A percentile compares a stretch with the other conserved stretches of the same genome.
Conservation (phyloP, 129 eudicot genomes). For the Deinandra increscens region DNA sequence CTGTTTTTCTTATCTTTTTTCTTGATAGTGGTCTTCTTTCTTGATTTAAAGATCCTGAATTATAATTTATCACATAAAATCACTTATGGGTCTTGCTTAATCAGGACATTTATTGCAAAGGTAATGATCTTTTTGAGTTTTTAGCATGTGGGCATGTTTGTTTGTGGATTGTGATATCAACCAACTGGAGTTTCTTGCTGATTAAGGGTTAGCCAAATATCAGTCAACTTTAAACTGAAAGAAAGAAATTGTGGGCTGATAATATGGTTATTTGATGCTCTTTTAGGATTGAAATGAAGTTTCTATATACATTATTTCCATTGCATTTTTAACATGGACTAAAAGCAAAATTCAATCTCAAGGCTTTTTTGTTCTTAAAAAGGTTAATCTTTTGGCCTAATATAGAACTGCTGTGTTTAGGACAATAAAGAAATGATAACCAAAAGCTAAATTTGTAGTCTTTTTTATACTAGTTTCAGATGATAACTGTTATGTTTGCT, state of each 20-base stretch:
- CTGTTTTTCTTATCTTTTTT: neutral
- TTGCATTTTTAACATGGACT: constrained; percentile 15
- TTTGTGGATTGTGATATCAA: constrained; percentile 22
- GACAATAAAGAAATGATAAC: neutral
- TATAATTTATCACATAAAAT: neutral
- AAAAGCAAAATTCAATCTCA: neutral
- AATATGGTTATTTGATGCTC: constrained; percentile 12
- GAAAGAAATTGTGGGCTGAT: neutral
- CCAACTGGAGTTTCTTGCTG: constrained; percentile 16
- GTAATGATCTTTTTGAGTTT: constrained; percentile 23
- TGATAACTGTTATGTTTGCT: too few relatives aligned
- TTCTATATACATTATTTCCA: constrained; percentile 15
- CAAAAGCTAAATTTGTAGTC: too few relatives aligned
- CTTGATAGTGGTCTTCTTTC: constrained; percentile 13
- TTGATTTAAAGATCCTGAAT: constrained; percentile 5
- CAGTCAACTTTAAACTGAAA: neutral
- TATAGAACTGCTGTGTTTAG: neutral
- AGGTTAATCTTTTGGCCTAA: too few relatives aligned
- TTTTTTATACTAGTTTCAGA: neutral
- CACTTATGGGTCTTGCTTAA: constrained; percentile 23
- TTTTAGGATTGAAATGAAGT: neutral
- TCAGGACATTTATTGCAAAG: neutral
- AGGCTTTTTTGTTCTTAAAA: too few relatives aligned
- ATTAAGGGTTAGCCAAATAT: constrained; percentile 15
- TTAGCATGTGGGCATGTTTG: constrained; percentile 26